A percentile compares a stretch with the other conserved stretches of the same genome.
These are phyloP conservation scores for Coemansia sp. DNA, from an alignment of 192 early-diverging fungal genomes.

Conservation along the genomic window DNA sequence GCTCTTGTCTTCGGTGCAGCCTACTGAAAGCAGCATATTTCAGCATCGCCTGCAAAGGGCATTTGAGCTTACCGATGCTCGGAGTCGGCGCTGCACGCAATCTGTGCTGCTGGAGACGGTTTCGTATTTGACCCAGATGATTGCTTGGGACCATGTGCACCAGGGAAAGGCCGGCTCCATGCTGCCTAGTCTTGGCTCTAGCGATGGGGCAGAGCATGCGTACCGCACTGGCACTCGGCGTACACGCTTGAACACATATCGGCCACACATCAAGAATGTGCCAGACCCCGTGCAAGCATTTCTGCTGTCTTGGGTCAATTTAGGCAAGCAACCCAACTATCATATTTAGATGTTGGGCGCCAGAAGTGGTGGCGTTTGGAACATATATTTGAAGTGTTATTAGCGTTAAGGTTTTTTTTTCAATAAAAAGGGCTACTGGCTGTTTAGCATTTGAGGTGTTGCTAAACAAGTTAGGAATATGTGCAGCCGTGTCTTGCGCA, in stretches of 20 bases:
- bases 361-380: neutral
- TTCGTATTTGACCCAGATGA: conserved; percentile 36
- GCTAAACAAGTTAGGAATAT: no score
- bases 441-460: no score
- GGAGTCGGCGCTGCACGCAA: neutral
- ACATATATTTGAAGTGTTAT: no score
- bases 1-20: neutral
- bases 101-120: conserved; percentile 13
- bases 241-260: conserved; percentile 45
- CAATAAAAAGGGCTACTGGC: no score
- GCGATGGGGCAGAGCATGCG: conserved; percentile 8
- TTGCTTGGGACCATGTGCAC: conserved; percentile 42
- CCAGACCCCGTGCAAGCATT: conserved; percentile 20
- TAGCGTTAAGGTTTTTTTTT: no score
- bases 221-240: conserved; percentile 35
- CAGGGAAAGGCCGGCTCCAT: conserved; percentile 20
- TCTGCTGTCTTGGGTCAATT: conserved; percentile 17
- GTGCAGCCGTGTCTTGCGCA: no score
- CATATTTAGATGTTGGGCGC: neutral
- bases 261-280: conserved; percentile 38
- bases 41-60: neutral
- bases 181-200: neutral
- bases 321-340: neutral
- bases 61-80: conserved; percentile 8
- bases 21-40: neutral